Conservation (phyloP, 179 eudicot genomes). For the Carnegiea gigantea region DNA sequence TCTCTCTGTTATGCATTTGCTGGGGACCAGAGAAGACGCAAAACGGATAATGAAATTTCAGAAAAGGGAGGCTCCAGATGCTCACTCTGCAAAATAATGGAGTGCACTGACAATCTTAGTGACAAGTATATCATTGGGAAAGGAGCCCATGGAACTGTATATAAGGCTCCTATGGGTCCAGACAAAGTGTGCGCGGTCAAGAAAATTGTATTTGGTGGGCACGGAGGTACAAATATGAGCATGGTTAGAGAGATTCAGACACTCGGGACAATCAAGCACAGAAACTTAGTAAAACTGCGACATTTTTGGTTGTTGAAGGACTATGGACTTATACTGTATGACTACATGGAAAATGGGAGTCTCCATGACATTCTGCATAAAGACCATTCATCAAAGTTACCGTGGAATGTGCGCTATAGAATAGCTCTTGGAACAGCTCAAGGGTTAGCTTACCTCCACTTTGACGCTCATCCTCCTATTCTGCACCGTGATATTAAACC, state of each 20-base stretch:
- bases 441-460: conserved; percentile 79
- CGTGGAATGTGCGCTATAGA: conserved; percentile 56
- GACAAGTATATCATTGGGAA: conserved; percentile 66
- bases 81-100: conserved; percentile 51
- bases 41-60: conserved; percentile 32
- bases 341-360: conserved; percentile 78
- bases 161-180: conserved; percentile 54
- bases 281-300: conserved; percentile 62
- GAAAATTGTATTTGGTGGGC: conserved; percentile 52
- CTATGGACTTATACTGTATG: conserved; percentile 64
- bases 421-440: conserved; percentile 84
- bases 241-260: conserved; percentile 76
- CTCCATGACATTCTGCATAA: conserved; percentile 65
- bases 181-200: conserved; percentile 68
- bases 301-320: conserved; percentile 58
- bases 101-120: conserved; percentile 60
- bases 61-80: conserved; percentile 45
- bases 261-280: conserved; percentile 67
- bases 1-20: conserved; percentile 29
- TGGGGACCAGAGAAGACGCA: conserved; percentile 21
- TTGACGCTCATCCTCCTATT: conserved; percentile 72
- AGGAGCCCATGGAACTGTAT: conserved; percentile 89
- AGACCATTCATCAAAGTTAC: conserved; percentile 36
- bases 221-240: conserved; percentile 40
- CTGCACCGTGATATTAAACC: conserved; percentile 88